These are phyloP conservation scores for Didymella segeticola DNA, from an alignment of 2,329 filamentous ascomycete species.

Conservation along the genomic window DNA sequence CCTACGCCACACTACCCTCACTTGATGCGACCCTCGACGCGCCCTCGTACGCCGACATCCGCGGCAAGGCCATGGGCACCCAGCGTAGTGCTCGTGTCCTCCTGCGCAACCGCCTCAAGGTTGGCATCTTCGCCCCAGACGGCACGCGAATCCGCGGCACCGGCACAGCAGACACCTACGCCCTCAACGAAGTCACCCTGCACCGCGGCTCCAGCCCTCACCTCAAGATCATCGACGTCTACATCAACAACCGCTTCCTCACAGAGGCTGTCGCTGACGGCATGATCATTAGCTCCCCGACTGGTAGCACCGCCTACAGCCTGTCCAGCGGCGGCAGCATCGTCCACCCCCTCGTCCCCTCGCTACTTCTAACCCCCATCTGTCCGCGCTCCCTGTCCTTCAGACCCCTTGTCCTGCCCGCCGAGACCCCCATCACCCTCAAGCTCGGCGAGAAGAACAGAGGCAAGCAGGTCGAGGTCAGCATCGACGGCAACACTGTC, in stretches of 20 bases:
- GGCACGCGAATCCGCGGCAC: constrained; percentile 58
- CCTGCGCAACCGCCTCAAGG: constrained; percentile 83
- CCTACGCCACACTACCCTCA: constrained; percentile 66
- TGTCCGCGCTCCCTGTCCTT: constrained; percentile 92
- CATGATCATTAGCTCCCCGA: constrained; percentile 92
- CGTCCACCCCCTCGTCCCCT: constrained; percentile 89
- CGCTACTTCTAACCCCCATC: constrained; percentile 89
- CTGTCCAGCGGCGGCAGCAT: constrained; percentile 93
- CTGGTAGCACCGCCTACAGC: constrained; percentile 93
- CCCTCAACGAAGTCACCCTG: constrained; percentile 94
- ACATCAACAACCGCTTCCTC: constrained; percentile 84
- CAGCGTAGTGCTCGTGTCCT: constrained; percentile 79
- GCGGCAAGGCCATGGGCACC: constrained; percentile 81
- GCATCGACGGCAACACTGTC: constrained; percentile 57
- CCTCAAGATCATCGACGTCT: constrained; percentile 89
- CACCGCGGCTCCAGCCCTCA: constrained; percentile 91
- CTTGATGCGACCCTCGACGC: constrained; percentile 68
- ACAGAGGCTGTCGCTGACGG: constrained; percentile 96
- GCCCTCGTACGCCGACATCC: constrained; percentile 70
- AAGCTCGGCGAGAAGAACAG: constrained; percentile 72
- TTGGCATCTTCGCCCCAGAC: constrained; percentile 78
- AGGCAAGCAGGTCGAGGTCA: constrained; percentile 58
- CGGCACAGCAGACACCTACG: constrained; percentile 59
- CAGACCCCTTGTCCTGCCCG: constrained; percentile 85
- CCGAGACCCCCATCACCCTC: constrained; percentile 83